A percentile compares a stretch with the other conserved stretches of the same genome.
Evolutionary conservation across 164 flowering plant genomes (phyloP).

Genomic region (Chimonanthus praecox): DNA sequence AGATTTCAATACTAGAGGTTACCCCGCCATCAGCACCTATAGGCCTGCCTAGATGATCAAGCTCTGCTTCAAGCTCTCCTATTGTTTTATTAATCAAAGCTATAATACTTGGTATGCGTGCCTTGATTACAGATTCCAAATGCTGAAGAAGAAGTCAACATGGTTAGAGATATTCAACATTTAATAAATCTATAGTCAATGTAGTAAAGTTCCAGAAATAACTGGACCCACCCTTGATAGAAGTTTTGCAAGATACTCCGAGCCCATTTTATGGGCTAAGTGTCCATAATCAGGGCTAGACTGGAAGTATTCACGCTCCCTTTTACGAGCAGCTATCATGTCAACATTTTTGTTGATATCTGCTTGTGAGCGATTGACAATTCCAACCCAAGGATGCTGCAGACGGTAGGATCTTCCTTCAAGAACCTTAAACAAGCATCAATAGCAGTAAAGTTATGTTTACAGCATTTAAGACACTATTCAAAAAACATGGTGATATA

Average conservation of each 20-base stretch:
- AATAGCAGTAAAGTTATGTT: conserved; percentile 8
- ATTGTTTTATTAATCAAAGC: conserved; percentile 85
- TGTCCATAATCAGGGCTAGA: conserved; percentile 82
- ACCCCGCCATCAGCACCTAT: conserved; percentile 92
- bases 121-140: conserved; percentile 81
- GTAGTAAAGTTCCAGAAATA: conserved; percentile 6
- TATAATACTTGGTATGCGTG: conserved; percentile 84
- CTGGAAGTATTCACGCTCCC: conserved; percentile 73
- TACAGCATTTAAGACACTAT: background rate
- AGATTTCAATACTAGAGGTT: conserved; percentile 11
- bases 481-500: conserved; percentile 6
- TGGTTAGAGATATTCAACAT: conserved; percentile 5
- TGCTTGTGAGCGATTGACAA: conserved; percentile 91
- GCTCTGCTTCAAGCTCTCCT: conserved; percentile 87
- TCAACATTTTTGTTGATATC: conserved; percentile 85
- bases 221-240: conserved; percentile 57
- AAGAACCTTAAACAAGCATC: conserved; percentile 52
- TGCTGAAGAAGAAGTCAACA: conserved; percentile 41
- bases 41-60: conserved; percentile 93
- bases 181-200: background rate
- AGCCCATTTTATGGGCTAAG: conserved; percentile 76
- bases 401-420: conserved; percentile 83
- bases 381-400: conserved; percentile 92
- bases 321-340: conserved; percentile 74
- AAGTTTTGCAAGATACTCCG: conserved; percentile 92